These are phyloP conservation scores for Aspergillus quadrilineatus DNA, from an alignment of 2,329 filamentous ascomycete species.

Conservation along the genomic window DNA sequence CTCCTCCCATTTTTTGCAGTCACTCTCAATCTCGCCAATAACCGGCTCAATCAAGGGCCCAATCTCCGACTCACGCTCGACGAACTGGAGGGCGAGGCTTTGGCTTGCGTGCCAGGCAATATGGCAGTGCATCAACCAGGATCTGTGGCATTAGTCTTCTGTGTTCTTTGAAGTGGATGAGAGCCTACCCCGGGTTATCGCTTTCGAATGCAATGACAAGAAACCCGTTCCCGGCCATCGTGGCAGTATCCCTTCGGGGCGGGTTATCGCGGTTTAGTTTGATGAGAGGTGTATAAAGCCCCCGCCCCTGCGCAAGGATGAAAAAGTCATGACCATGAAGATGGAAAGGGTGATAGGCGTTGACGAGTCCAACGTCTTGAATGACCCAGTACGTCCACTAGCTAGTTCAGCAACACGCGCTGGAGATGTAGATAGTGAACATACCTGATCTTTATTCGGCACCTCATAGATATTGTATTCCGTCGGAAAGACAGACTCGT, in stretches of 20 bases:
- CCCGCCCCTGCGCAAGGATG: slow-evolving; percentile 46
- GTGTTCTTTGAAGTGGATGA: neutral
- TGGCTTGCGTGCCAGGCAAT: slow-evolving; percentile 14
- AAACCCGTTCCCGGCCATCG: slow-evolving; percentile 12
- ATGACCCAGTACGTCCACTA: slow-evolving; percentile 19
- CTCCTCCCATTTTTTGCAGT: neutral
- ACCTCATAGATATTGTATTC: too few species aligned
- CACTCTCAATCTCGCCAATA: neutral
- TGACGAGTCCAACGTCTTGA: slow-evolving; percentile 10
- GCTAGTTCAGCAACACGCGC: too few species aligned
- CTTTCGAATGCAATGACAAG: slow-evolving; percentile 13
- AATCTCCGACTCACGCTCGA: slow-evolving; percentile 11
- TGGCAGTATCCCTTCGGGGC: slow-evolving; percentile 15
- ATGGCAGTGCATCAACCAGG: slow-evolving; percentile 16
- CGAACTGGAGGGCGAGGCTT: slow-evolving; percentile 10
- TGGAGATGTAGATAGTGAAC: too few species aligned
- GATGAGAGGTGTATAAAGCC: slow-evolving; percentile 19
- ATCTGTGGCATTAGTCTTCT: neutral
- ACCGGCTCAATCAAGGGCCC: neutral
- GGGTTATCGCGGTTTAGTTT: slow-evolving; percentile 15
- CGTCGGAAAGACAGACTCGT: too few species aligned
- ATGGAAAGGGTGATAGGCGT: slow-evolving; percentile 45
- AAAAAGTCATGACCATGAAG: slow-evolving; percentile 51
- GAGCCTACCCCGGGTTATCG: slow-evolving; percentile 12
- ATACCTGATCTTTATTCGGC: too few species aligned